Base-by-base conservation (phyloP, 108 stramenopile species). In the Cyclotella atomus region DNA sequence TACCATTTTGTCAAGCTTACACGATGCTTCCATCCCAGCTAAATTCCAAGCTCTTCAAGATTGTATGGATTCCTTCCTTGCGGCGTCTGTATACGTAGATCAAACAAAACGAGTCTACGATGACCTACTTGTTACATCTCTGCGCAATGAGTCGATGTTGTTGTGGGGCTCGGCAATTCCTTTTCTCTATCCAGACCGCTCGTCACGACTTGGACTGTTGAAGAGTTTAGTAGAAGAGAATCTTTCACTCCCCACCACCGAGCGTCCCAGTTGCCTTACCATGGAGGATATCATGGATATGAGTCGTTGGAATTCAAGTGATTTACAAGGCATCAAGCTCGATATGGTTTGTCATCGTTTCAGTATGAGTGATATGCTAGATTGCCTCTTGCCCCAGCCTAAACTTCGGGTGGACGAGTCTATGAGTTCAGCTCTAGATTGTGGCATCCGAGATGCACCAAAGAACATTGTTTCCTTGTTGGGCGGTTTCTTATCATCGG, bases 91-190 rank as follows among this genome's bases (percentile, higher is more conserved):
- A n/a, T n/a, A 61, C 54, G 41, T 28, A 29, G 59, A 30, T 52
- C 21, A 65, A 60, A 65, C 65, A 24, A 64, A 57, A 23, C 63
- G 68, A 0, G 45, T 84, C 2, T 45, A 72, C 20, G 68, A 84
- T 47, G 59, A 83, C 19, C 83, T 91, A 43, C 43, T 86, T 66
- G 65, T 78, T 52, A 25, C 77, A 24, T 35, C 50, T 45, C 64
- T 88, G 24, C 86, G 87, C 43, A 75, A 65, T n/a, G 87, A 85
- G 29, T 68, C 90, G 16, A 55, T 91, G 20, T 25, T 70, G 23
- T 47, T 83, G 15, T 93, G 92, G 92, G 87, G 85, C n/a, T 86
- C 81, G 60, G 82, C 76, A 44, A 66, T 88, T 43, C 87, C 89
- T 10, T 55, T 93, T 17, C 44, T 85, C 24, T 83, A 81, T 67